Evolutionary conservation across 148 eudicot species (phyloP).

Genomic region (Heliosperma pusillum): DNA sequence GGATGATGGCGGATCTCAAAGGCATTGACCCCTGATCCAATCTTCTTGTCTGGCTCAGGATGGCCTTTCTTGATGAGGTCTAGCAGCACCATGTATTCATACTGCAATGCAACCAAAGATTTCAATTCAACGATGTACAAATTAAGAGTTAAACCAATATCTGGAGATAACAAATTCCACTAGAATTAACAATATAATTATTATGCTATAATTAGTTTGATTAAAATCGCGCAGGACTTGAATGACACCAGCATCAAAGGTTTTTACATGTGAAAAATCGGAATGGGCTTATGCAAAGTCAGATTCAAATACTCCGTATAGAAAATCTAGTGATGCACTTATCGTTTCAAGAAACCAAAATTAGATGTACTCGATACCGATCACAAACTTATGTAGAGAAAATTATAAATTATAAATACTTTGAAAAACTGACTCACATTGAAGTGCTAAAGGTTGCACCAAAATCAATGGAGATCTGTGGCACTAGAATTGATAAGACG

Average conservation of each 20-base stretch:
- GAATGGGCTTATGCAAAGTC: too few species aligned
- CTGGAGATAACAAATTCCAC: background rate
- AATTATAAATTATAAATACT: too few species aligned
- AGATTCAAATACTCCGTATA: too few species aligned
- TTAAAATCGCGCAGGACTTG: too few species aligned
- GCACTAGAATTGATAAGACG: background rate
- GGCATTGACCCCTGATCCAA: conserved; percentile 55
- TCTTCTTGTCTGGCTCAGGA: conserved; percentile 69
- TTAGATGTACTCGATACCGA: too few species aligned
- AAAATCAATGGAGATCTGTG: background rate
- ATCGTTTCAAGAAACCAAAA: too few species aligned
- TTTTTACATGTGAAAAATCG: too few species aligned
- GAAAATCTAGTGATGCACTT: too few species aligned
- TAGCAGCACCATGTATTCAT: conserved; percentile 59
- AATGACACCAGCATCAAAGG: too few species aligned
- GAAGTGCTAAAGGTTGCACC: background rate
- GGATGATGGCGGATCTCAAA: conserved; percentile 86
- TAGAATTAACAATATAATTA: too few species aligned
- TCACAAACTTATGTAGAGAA: too few species aligned
- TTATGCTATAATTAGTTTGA: too few species aligned
- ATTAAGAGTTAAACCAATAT: background rate
- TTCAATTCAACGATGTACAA: background rate
- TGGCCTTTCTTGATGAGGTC: conserved; percentile 86
- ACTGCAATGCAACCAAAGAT: conserved; percentile 35
- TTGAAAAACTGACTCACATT: background rate